phyloP scores from a whole-genome alignment of 257 asterid genomes.

The Coffea canephora region DNA sequence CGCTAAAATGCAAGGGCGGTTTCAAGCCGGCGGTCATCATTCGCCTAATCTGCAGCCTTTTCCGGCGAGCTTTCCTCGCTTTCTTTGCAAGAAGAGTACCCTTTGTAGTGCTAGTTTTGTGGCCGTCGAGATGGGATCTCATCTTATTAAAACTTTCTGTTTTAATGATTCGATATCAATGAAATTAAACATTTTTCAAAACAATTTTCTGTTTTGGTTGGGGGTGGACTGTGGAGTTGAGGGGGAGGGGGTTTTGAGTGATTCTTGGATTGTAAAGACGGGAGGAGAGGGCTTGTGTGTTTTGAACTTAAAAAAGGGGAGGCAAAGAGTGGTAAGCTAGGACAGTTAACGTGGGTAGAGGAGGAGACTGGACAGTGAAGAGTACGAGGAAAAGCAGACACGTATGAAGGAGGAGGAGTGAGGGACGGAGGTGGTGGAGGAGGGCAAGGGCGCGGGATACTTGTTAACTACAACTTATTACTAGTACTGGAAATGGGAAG shows the following conservation, averaged over 20 bases:
- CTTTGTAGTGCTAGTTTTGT: neutral
- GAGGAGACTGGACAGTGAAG: neutral
- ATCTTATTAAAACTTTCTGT: neutral
- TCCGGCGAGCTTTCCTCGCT: constrained; percentile 15
- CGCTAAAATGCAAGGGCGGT: neutral
- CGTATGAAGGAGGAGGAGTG: neutral
- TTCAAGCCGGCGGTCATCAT: neutral
- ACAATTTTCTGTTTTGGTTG: no score
- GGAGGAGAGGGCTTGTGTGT: neutral
- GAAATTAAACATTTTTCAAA: neutral
- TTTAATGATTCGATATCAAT: neutral
- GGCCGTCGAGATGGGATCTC: neutral
- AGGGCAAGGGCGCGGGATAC: neutral
- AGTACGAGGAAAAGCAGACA: constrained; percentile 7
- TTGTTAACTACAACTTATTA: no score
- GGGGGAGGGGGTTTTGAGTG: no score
- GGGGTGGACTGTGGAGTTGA: no score
- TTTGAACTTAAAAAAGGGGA: neutral
- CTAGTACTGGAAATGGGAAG: neutral
- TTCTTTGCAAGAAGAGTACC: neutral
- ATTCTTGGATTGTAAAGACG: no score
- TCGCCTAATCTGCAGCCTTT: constrained; percentile 1
- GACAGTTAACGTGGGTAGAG: neutral
- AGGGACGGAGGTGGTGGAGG: no score
- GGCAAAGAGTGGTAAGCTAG: no score